A percentile compares a stretch with the other conserved stretches of the same genome.
These are phyloP conservation scores for Lobosporangium transversale DNA, from an alignment of 192 early-diverging fungal genomes.

Conservation along the genomic window DNA sequence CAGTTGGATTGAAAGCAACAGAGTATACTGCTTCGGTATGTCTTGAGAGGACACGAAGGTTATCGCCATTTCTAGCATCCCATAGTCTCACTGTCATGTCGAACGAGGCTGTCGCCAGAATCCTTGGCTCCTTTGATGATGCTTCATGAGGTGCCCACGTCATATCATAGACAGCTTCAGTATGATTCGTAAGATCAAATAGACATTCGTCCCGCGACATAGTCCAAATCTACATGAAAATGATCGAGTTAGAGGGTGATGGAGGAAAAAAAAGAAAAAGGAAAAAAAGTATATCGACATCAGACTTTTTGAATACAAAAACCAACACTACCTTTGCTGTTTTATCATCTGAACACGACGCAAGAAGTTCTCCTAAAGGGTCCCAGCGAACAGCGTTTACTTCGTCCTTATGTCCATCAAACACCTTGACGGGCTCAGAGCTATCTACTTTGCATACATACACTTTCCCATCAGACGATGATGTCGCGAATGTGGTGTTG, in stretches of 20 bases:
- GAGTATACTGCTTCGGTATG: conserved; percentile 78
- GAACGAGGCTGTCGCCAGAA: conserved; percentile 81
- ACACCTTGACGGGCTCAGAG: conserved; percentile 74
- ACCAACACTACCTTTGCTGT: conserved; percentile 78
- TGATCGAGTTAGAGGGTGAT: background rate
- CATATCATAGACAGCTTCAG: conserved; percentile 80
- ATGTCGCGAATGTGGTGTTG: conserved; percentile 90
- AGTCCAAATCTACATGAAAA: conserved; percentile 67
- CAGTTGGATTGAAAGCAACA: conserved; percentile 82
- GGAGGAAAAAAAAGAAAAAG: background rate
- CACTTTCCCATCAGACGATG: conserved; percentile 82
- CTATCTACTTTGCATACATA: conserved; percentile 82
- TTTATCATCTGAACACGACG: conserved; percentile 82
- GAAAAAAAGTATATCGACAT: too few species aligned
- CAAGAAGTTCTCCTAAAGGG: conserved; percentile 68
- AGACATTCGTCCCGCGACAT: conserved; percentile 64
- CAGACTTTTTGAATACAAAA: too few species aligned
- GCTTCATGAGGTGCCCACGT: conserved; percentile 81
- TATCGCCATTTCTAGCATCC: conserved; percentile 78
- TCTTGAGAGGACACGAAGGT: conserved; percentile 72
- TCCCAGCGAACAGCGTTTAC: conserved; percentile 86
- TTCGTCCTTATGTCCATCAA: conserved; percentile 82
- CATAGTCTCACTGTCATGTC: conserved; percentile 87
- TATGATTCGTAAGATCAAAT: conserved; percentile 72
- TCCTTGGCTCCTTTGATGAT: conserved; percentile 54